Base-by-base conservation (phyloP, 169 alveolate genomes). In the Eimeria falciformis region DNA sequence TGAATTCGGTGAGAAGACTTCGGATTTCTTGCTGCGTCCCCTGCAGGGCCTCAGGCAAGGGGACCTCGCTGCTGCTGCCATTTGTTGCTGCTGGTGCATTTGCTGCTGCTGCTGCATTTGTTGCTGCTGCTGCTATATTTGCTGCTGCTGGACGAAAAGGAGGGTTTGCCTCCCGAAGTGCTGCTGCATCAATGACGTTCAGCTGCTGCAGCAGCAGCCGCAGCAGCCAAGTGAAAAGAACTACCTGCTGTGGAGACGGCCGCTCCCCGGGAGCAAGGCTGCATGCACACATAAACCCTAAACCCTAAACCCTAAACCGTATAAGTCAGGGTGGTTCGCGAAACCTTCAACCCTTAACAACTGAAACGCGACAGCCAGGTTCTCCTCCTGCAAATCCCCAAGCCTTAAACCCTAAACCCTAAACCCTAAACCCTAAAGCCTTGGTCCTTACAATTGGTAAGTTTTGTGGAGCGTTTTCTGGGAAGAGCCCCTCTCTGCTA, bases 291-390 rank as follows among this genome's bases (percentile, higher is more conserved):
- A 50, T 50, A 50, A 50, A 50, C 62, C 62, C 62, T 50, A 66
- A 66, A 66, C 78, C 78, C 46, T 66, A 66, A 66, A 66, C 78
- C 78, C 78, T 66, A 66, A n/a, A n/a, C n/a, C n/a, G n/a, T n/a
- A n/a, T n/a, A n/a, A n/a, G n/a, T n/a, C n/a, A n/a, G n/a, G n/a
- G n/a, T n/a, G n/a, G n/a, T n/a, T n/a, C n/a, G n/a, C n/a, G n/a
- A n/a, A 66, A 66, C 78, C 78, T 46, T 66, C 23, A 2, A 66
- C 21, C 37, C 78, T 66, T 3, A 23, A 66, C 37, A n/a, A n/a
- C 78, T 12, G 1, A 66, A 23, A 66, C 46, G n/a, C 45, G 23
- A 25, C 23, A 66, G 18, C 23, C 29, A 66, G 7, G 0, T 6
- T 6, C 78, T 66, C 50, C 40, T 66, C 29, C 78, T 17, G 25